phyloP scores from a whole-genome alignment of 73 alveolate genomes.

The Tetrahymena malaccensis region DNA sequence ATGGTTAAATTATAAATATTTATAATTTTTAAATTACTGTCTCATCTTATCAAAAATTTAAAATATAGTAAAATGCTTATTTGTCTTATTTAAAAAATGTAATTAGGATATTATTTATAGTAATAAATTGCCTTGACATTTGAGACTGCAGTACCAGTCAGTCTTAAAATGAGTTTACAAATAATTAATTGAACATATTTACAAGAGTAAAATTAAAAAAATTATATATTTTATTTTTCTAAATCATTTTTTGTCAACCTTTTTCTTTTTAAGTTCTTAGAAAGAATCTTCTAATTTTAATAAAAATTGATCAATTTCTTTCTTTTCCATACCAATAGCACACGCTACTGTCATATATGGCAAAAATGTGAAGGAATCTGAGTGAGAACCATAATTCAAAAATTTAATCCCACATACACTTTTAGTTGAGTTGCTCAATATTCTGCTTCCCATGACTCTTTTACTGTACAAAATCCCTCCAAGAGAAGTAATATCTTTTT shows the following conservation, averaged over 20 bases:
- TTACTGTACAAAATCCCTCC: conserved; percentile 70
- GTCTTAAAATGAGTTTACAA: not conserved
- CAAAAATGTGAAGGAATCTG: conserved; percentile 24
- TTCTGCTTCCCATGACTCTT: conserved; percentile 87
- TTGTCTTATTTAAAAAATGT: too few species aligned
- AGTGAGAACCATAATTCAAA: conserved; percentile 81
- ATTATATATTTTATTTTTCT: not conserved
- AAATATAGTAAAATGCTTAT: too few species aligned
- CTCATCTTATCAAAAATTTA: too few species aligned
- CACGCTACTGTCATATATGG: conserved; percentile 93
- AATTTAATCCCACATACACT: conserved; percentile 69
- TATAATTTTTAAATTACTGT: too few species aligned
- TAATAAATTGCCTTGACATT: too few species aligned
- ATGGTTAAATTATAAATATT: too few species aligned
- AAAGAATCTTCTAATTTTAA: not conserved
- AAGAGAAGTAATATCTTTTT: conserved; percentile 46
- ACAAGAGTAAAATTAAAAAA: not conserved
- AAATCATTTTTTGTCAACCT: not conserved
- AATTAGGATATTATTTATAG: too few species aligned
- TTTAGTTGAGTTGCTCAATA: conserved; percentile 42
- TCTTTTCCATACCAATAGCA: conserved; percentile 83
- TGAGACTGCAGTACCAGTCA: too few species aligned
- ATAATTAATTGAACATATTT: not conserved
- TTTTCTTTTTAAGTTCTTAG: not conserved
- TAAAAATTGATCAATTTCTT: conserved; percentile 71